Evolutionary conservation across 441 rosid species (phyloP).

Genomic region (Breynia disticha): DNA sequence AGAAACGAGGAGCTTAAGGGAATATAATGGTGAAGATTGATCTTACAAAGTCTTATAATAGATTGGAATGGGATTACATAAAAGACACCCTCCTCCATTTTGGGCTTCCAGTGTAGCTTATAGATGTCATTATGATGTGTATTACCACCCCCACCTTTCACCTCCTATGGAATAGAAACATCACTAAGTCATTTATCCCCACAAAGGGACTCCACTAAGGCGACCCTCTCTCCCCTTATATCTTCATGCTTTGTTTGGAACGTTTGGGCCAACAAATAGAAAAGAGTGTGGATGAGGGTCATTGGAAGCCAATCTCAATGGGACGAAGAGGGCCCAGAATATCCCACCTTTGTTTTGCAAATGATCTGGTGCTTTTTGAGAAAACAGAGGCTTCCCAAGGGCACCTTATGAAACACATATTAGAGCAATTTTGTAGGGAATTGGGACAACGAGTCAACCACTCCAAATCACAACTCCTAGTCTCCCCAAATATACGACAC

Average conservation of each 20-base stretch:
- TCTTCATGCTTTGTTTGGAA: background rate
- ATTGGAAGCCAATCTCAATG: background rate
- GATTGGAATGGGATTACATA: background rate
- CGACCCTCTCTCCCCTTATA: background rate
- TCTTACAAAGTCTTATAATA: background rate
- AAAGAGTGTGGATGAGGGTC: background rate
- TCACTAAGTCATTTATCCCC: background rate
- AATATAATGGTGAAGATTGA: background rate
- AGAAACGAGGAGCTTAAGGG: background rate
- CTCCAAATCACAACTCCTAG: too few relatives aligned
- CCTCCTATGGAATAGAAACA: background rate
- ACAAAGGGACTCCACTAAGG: background rate
- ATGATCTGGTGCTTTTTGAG: background rate
- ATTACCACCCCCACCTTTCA: background rate
- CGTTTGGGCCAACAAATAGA: background rate
- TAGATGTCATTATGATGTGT: background rate
- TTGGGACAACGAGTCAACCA: too few relatives aligned
- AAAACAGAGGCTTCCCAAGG: too few relatives aligned
- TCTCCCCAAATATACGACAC: too few relatives aligned
- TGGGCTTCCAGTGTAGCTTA: background rate
- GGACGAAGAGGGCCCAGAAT: background rate
- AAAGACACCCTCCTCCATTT: background rate
- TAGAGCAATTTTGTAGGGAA: too few relatives aligned
- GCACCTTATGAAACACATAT: too few relatives aligned
- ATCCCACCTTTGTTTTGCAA: background rate